phyloP scores from a whole-genome alignment of 2,329 filamentous ascomycete species.

The Cucurbitaria berberidis region DNA sequence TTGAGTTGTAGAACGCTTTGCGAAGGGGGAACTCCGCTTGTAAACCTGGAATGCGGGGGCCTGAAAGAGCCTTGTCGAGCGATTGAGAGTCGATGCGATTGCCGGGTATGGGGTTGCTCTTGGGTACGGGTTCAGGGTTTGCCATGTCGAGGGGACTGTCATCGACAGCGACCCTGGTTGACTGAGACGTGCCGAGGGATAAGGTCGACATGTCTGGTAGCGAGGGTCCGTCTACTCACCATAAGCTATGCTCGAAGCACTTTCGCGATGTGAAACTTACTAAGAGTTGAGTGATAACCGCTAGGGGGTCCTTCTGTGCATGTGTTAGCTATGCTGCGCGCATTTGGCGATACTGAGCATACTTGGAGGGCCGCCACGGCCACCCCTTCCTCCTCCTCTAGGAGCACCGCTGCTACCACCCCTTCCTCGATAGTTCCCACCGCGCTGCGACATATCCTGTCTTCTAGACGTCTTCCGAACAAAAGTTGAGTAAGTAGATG shows the following conservation, averaged over 20 bases:
- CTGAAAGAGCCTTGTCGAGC: neutral
- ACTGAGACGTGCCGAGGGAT: neutral
- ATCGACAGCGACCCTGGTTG: conserved; percentile 1
- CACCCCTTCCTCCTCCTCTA: neutral
- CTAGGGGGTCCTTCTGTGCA: too few relatives aligned
- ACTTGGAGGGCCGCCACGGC: neutral
- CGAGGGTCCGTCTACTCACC: neutral
- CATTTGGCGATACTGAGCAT: neutral
- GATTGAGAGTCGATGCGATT: neutral
- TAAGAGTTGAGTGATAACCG: too few relatives aligned
- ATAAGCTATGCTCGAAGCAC: neutral
- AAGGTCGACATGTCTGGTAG: neutral
- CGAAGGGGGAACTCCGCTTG: conserved; percentile 10
- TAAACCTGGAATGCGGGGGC: neutral
- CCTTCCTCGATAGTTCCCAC: neutral
- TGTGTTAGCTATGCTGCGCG: too few relatives aligned
- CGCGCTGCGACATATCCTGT: neutral
- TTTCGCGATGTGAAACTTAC: too few relatives aligned
- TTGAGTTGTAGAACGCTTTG: neutral
- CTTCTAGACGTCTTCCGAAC: neutral
- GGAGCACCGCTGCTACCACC: neutral
- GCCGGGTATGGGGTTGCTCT: neutral
- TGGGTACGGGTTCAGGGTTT: neutral
- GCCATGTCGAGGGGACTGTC: conserved; percentile 7
- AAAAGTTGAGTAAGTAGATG: neutral